phyloP scores from a whole-genome alignment of 441 rosid genomes.

The Macaranga tanarius region DNA sequence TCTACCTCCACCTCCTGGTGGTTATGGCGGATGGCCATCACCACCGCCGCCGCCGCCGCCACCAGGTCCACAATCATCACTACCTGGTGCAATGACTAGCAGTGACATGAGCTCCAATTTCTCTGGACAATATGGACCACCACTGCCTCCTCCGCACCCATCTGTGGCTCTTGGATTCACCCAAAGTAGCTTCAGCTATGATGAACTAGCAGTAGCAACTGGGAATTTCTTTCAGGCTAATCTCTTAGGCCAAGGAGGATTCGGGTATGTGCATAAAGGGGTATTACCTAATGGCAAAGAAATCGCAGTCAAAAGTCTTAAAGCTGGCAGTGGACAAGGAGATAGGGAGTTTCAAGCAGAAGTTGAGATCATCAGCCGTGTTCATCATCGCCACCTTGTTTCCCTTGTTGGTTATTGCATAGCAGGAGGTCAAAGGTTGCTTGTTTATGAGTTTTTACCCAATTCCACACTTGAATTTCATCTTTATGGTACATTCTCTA shows the following conservation, averaged over 20 bases:
- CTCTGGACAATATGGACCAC: constrained; percentile 38
- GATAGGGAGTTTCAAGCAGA: constrained; percentile 72
- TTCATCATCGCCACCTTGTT: constrained; percentile 87
- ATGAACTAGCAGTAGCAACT: constrained; percentile 72
- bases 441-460: constrained; percentile 80
- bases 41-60: constrained; percentile 21
- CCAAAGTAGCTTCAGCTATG: constrained; percentile 61
- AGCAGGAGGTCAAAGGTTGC: constrained; percentile 48
- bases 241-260: constrained; percentile 88
- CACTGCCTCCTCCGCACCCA: constrained; percentile 51
- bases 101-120: constrained; percentile 40
- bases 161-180: constrained; percentile 50
- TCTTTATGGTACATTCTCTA: constrained; percentile 52
- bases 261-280: constrained; percentile 87
- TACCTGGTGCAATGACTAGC: constrained; percentile 27
- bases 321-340: constrained; percentile 79
- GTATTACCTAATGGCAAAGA: constrained; percentile 69
- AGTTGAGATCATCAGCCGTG: constrained; percentile 87
- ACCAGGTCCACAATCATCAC: constrained; percentile 16
- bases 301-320: constrained; percentile 80
- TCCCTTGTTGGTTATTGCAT: constrained; percentile 81
- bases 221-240: constrained; percentile 57
- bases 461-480: constrained; percentile 81
- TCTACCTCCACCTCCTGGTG: constrained; percentile 43
- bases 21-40: constrained; percentile 29